Conservation (phyloP, 2,329 filamentous ascomycete genomes). For the Chaetomiaceae sp. region DNA sequence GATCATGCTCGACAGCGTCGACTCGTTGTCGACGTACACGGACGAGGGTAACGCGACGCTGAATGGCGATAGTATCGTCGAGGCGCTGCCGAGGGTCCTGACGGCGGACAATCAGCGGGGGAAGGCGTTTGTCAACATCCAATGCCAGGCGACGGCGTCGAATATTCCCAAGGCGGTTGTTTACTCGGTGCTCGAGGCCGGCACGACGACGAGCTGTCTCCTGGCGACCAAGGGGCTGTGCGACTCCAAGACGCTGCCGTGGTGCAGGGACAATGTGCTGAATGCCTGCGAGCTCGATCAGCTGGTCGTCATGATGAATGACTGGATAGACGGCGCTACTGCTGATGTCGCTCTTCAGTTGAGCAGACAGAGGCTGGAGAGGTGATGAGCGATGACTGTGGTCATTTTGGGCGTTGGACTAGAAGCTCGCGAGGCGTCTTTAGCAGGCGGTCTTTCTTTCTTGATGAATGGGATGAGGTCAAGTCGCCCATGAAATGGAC, state of each 20-base stretch:
- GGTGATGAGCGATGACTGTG: conserved; percentile 9
- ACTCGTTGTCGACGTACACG: conserved; percentile 39
- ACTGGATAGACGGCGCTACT: conserved; percentile 48
- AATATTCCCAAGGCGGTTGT: conserved; percentile 45
- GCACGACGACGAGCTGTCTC: conserved; percentile 42
- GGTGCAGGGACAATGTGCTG: conserved; percentile 40
- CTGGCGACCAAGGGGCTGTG: conserved; percentile 46
- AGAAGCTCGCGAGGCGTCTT: too few relatives aligned
- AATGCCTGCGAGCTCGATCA: conserved; percentile 36
- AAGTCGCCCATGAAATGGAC: too few relatives aligned
- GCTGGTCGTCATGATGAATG: conserved; percentile 46
- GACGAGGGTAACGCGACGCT: conserved; percentile 40
- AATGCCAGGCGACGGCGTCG: conserved; percentile 49
- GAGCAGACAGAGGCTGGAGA: conserved; percentile 35
- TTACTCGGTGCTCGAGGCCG: conserved; percentile 41
- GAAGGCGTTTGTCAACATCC: conserved; percentile 39
- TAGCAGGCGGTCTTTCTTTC: too few relatives aligned
- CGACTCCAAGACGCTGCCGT: conserved; percentile 45
- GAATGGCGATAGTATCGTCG: conserved; percentile 36
- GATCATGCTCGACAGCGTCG: conserved; percentile 35
- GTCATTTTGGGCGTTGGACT: too few relatives aligned
- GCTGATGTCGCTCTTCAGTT: conserved; percentile 42
- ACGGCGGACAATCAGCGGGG: conserved; percentile 30
- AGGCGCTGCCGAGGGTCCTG: conserved; percentile 33
- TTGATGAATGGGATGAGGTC: too few relatives aligned